Conservation (phyloP, 331 rosid species). For the Malus hybrid region DNA sequence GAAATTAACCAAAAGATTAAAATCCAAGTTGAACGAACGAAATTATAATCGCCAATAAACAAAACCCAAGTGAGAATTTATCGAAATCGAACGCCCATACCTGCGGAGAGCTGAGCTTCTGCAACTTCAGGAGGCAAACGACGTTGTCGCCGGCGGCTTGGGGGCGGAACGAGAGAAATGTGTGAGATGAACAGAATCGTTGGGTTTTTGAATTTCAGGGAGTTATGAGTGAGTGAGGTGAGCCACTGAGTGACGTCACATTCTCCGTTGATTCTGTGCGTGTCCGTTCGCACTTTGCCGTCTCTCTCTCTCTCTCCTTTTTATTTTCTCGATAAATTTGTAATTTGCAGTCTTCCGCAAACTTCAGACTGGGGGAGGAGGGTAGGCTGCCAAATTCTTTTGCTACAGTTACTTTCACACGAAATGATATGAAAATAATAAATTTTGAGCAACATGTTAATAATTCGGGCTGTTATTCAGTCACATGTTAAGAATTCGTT, state of each 20-base stretch:
- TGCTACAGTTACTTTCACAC: no score
- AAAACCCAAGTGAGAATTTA: neutral
- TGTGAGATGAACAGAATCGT: neutral
- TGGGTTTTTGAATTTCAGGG: neutral
- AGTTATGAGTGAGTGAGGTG: neutral
- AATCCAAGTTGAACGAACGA: neutral
- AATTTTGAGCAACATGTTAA: no score
- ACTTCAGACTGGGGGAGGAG: neutral
- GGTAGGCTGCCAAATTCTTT: neutral
- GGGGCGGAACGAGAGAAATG: neutral
- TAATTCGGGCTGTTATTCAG: fast-evolving
- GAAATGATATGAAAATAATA: no score
- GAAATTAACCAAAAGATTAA: neutral
- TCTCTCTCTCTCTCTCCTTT: neutral
- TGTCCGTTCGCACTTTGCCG: neutral
- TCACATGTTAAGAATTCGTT: fast-evolving
- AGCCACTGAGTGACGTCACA: neutral
- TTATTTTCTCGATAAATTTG: neutral
- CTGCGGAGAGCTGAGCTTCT: neutral
- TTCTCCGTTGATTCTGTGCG: neutral
- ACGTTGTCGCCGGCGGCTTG: neutral
- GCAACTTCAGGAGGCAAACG: neutral
- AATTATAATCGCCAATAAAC: neutral
- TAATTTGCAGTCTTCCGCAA: neutral
- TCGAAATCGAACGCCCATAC: neutral